Conservation (phyloP, 192 early-diverging fungal species). For the Dimargaris xerosporica region DNA sequence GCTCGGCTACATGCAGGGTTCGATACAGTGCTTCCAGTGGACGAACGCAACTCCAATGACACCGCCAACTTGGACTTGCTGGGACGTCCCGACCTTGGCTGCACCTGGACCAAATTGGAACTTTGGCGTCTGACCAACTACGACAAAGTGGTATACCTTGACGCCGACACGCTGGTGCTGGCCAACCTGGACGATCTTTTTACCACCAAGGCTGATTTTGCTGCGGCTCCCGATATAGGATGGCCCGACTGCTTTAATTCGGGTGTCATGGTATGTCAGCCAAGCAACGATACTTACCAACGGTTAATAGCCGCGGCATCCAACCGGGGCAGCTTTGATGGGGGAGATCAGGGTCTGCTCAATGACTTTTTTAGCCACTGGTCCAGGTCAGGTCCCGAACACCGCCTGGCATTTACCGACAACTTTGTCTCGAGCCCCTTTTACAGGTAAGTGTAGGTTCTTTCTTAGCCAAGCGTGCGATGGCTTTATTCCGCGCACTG, state of each 20-base stretch:
- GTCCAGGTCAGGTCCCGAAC: slow-evolving; percentile 35
- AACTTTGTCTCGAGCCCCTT: slow-evolving; percentile 34
- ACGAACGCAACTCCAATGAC: neutral
- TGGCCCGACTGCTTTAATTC: slow-evolving; percentile 99
- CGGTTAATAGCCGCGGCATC: slow-evolving; percentile 21
- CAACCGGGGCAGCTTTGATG: slow-evolving; percentile 18
- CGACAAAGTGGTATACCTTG: slow-evolving; percentile 60
- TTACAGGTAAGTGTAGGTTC: slow-evolving; percentile 15
- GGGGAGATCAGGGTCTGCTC: slow-evolving; percentile 87
- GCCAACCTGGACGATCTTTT: slow-evolving; percentile 74
- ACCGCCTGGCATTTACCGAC: slow-evolving; percentile 76
- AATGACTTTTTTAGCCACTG: slow-evolving; percentile 77
- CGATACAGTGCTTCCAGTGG: slow-evolving; percentile 43
- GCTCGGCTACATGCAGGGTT: slow-evolving; percentile 39
- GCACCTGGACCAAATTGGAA: slow-evolving; percentile 84
- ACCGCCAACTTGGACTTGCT: slow-evolving; percentile 44
- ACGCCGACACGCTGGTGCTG: slow-evolving; percentile 82
- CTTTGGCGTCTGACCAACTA: slow-evolving; percentile 62
- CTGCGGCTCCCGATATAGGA: slow-evolving; percentile 80
- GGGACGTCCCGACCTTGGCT: slow-evolving; percentile 79
- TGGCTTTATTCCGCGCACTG: too few species aligned
- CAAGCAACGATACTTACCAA: neutral
- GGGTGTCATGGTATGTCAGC: slow-evolving; percentile 50
- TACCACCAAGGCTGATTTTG: slow-evolving; percentile 42
- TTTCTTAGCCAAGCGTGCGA: too few species aligned